Evolutionary conservation across 139 green algal species (phyloP).

Genomic region (Coelastrella sp.): DNA sequence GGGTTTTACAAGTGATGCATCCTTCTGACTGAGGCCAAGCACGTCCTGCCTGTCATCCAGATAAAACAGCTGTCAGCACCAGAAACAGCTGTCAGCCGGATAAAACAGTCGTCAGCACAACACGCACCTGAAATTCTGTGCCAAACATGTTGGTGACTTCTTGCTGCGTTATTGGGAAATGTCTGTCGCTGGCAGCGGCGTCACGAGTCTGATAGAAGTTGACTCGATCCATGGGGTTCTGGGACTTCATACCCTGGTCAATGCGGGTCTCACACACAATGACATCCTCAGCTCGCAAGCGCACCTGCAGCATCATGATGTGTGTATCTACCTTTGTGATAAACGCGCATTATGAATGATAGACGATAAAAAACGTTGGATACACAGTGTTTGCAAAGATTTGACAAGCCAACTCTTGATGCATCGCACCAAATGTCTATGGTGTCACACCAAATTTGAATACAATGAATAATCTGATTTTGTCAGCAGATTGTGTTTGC

Average conservation of each 20-base stretch:
- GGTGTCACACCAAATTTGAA: too few species aligned
- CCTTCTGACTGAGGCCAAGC: too few species aligned
- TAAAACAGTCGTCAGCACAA: not conserved
- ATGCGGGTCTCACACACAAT: conserved; percentile 77
- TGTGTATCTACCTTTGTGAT: too few species aligned
- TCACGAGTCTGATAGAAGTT: conserved; percentile 72
- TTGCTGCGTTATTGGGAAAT: not conserved
- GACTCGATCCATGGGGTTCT: conserved; percentile 79
- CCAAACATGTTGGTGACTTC: conserved; percentile 39
- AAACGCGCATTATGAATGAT: too few species aligned
- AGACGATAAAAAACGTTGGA: not conserved
- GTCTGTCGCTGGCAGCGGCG: not conserved
- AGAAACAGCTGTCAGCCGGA: not conserved
- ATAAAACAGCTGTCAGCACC: not conserved
- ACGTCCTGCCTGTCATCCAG: too few species aligned
- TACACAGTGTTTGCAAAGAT: not conserved
- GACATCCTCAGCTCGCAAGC: conserved; percentile 60
- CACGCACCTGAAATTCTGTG: conserved; percentile 13
- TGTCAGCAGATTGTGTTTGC: too few species aligned
- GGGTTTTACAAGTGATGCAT: too few species aligned
- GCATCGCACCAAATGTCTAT: too few species aligned
- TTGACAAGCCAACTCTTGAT: not conserved
- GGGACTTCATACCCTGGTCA: conserved; percentile 63
- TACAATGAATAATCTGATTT: too few species aligned
- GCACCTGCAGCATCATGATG: not conserved